Base-by-base conservation (phyloP, 768 basidiomycete species). In the Russula compacta region DNA sequence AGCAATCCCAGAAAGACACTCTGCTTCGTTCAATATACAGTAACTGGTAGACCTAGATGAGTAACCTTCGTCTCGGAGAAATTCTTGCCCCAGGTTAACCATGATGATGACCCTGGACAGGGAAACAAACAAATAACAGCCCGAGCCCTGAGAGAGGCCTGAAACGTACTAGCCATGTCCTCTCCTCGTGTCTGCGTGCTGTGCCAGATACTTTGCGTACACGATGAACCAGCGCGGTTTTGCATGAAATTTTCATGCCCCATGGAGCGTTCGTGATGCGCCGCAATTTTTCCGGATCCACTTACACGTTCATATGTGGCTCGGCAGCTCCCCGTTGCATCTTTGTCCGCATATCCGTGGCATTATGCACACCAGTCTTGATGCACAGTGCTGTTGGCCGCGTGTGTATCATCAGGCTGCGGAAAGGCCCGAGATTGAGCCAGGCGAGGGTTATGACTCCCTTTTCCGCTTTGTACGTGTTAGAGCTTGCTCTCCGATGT, bases 131-230 rank as follows among this genome's bases (percentile, higher is more conserved):
- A 19, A 33, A 11, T 7, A 3, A n/a, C 10, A n/a, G 12, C 36
- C 2, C 24, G 24, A 29, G 3, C 24, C 24, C 24, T 29, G 38
- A 40, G 29, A 9, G 39, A 40, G 2, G 6, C 55, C 24, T 14
- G 24, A 17, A 48, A 48, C 15, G n/a, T 48, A 14, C 29, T n/a
- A 7, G 35, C 21, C 21, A 33, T 10, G 14, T 46, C 11, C 21
- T 36, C 21, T 59, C 50, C 58, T 52, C 58, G 33, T 59, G 40
- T 59, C 7, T n/a, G 3, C 2, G 33, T 51, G 58, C 58, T 52
- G 43, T 59, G 50, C 42, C 1, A 32, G 44, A 39, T 36, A 36
- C 24, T 29, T 17, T 48, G 24, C 36, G 40, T 4, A 51, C 43
- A 52, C 49, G 29, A 36, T 21, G 58, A 44, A 17, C 35, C 40